These are phyloP conservation scores for Phialocephala sp. DNA, from an alignment of 2,329 filamentous ascomycete species.

Conservation along the genomic window DNA sequence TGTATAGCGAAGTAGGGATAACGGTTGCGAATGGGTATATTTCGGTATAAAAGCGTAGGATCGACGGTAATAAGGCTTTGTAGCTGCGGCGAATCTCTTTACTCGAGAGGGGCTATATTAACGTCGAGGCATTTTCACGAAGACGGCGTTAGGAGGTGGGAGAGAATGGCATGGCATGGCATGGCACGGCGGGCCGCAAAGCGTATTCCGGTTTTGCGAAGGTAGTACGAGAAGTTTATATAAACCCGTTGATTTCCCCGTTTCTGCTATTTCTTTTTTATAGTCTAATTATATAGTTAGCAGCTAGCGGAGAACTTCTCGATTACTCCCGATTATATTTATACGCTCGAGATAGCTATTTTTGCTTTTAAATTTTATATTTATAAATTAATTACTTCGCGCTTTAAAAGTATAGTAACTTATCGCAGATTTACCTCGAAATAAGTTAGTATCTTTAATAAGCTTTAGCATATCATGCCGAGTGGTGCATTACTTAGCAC, in stretches of 20 bases:
- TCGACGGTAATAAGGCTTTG: slow-evolving; percentile 23
- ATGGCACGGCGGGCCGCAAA: slow-evolving; percentile 18
- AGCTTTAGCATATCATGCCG: slow-evolving; percentile 24
- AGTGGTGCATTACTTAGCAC: slow-evolving; percentile 24
- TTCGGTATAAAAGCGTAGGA: slow-evolving; percentile 29
- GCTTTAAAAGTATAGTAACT: slow-evolving; percentile 27
- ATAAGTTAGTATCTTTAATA: slow-evolving; percentile 26
- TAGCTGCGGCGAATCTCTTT: slow-evolving; percentile 25
- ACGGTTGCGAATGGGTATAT: slow-evolving; percentile 25
- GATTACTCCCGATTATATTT: slow-evolving; percentile 30
- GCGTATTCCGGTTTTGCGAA: slow-evolving; percentile 27
- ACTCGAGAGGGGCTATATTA: slow-evolving; percentile 21
- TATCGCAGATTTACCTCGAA: slow-evolving; percentile 25
- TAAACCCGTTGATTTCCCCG: slow-evolving; percentile 17
- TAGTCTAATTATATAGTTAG: slow-evolving; percentile 24
- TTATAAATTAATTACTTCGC: slow-evolving; percentile 32
- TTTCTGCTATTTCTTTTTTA: slow-evolving; percentile 23
- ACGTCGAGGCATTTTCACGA: slow-evolving; percentile 23
- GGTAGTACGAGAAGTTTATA: slow-evolving; percentile 20
- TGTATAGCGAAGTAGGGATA: slow-evolving; percentile 28
- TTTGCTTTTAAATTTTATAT: slow-evolving; percentile 29
- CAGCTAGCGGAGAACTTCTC: slow-evolving; percentile 28
- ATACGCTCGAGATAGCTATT: slow-evolving; percentile 28
- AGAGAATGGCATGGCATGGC: slow-evolving; percentile 12
- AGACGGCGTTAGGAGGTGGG: slow-evolving; percentile 10